Conservation (phyloP, 352 stramenopile genomes). For the Pythium diclinum region DNA sequence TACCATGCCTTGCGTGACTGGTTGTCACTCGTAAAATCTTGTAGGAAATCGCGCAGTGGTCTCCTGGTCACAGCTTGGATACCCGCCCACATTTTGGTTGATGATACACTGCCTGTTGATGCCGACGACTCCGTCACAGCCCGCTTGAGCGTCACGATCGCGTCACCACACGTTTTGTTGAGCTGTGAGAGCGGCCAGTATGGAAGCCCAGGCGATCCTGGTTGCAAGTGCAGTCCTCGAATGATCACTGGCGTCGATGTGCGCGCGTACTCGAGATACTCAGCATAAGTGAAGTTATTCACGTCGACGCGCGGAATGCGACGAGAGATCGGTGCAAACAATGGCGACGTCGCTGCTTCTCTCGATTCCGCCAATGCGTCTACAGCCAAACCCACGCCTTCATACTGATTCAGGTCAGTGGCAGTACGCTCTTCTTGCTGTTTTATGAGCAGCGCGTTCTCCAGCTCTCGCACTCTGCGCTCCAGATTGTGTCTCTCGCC, state of each 20-base stretch:
- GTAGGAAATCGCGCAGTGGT: constrained; percentile 16
- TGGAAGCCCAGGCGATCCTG: constrained; percentile 25
- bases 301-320: constrained; percentile 18
- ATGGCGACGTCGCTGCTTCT: not conserved
- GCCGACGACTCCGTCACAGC: not conserved
- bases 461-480: constrained; percentile 14
- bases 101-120: not conserved
- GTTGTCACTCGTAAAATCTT: constrained; percentile 12
- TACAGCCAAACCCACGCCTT: not conserved
- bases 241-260: constrained; percentile 36
- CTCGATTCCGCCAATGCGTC: not conserved
- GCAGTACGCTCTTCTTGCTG: not conserved
- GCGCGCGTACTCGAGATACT: constrained; percentile 26
- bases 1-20: not conserved
- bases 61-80: constrained; percentile 16
- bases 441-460: not conserved
- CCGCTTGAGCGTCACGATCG: constrained; percentile 23
- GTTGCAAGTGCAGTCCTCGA: constrained; percentile 18
- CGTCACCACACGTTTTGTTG: constrained; percentile 17
- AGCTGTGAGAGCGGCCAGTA: constrained; percentile 26
- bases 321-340: constrained; percentile 4
- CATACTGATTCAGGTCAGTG: not conserved
- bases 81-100: constrained; percentile 20
- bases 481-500: constrained; percentile 8
- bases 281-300: constrained; percentile 21